Base-by-base conservation (phyloP, 768 basidiomycete species). In the Strobilomyces echinocephalus region DNA sequence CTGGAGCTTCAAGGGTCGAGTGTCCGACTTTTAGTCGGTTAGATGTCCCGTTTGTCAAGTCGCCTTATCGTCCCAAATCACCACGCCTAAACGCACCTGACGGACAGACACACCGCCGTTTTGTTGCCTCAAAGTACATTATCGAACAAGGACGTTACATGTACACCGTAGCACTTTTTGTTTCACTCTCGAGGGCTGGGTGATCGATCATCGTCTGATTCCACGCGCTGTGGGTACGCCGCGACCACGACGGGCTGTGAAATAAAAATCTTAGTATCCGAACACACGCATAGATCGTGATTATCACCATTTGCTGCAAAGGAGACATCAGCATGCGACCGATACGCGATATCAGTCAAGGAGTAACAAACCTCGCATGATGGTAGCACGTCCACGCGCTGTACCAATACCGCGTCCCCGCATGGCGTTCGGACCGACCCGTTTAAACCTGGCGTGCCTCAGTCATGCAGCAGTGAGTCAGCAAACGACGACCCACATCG, bases 321-420 rank as follows among this genome's bases (percentile, higher is more conserved):
- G 52, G 64, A 60, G 41, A 56, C 52, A 26, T 36, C 31, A 28
- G 21, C 47, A 48, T 33, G 42, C 39, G 41, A 28, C 3, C 44
- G 61, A 61, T 31, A 60, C 56, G 31, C 3, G 8, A 40, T 20
- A 11, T 46, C 8, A 43, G 33, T 18, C 36, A 12, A 30, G 30
- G 40, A 57, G 52, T 41, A 44, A 74, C 90, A 61, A 61, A 97
- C 93, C 95, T 72, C 95, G 80, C 89, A 97, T 94, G 63, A 97
- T 97, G 14, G 95, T 98, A 41, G 95, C 95, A 72, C 95, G 87
- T 73, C 95, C 95, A 82, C 95, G 87, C 45, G 95, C 95, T 66
- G 95, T 97, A 64, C 97, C 97, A 67, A 99, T 99, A 84, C 97
- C 97, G 60, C 95, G 82, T 66, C 97, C 97, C 64, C 91, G 86